These are phyloP conservation scores for Telfairia occidentalis DNA, from an alignment of 331 rosid species.

Conservation along the genomic window DNA sequence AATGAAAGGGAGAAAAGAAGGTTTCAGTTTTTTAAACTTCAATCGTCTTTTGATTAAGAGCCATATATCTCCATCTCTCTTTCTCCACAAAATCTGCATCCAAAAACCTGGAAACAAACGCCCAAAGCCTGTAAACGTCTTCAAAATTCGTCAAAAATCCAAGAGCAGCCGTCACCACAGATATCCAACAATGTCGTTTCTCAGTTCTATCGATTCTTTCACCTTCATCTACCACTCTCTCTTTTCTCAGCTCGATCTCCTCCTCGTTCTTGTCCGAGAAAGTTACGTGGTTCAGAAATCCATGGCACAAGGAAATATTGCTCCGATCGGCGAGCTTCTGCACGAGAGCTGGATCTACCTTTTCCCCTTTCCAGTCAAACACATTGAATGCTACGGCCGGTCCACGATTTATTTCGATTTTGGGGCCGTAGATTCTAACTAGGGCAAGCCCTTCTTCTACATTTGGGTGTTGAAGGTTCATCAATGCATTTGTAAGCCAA, in stretches of 20 bases:
- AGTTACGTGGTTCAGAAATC: constrained; percentile 30
- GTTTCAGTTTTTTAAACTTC: constrained; percentile 34
- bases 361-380: constrained; percentile 93
- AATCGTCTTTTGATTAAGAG: constrained; percentile 58
- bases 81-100: constrained; percentile 89
- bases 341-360: constrained; percentile 49
- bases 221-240: constrained; percentile 17
- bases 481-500: constrained; percentile 71
- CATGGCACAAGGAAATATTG: constrained; percentile 43
- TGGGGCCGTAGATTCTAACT: constrained; percentile 60
- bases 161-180: constrained; percentile 39
- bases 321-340: constrained; percentile 77
- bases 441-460: constrained; percentile 32
- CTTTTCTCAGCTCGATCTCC: constrained; percentile 28
- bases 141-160: constrained; percentile 72
- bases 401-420: constrained; percentile 45
- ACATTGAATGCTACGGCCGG: constrained; percentile 61
- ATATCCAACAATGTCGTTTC: constrained; percentile 17
- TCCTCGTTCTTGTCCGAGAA: constrained; percentile 34
- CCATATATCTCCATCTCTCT: constrained; percentile 83
- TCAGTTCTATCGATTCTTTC: background rate
- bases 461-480: constrained; percentile 59
- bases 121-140: constrained; percentile 61
- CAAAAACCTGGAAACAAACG: constrained; percentile 52
- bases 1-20: background rate